Percentiles rank a stretch among this genome's conserved stretches.
Conservation (phyloP, 371 early-diverging fungal genomes). For the Haplosporangium sp. region DNA sequence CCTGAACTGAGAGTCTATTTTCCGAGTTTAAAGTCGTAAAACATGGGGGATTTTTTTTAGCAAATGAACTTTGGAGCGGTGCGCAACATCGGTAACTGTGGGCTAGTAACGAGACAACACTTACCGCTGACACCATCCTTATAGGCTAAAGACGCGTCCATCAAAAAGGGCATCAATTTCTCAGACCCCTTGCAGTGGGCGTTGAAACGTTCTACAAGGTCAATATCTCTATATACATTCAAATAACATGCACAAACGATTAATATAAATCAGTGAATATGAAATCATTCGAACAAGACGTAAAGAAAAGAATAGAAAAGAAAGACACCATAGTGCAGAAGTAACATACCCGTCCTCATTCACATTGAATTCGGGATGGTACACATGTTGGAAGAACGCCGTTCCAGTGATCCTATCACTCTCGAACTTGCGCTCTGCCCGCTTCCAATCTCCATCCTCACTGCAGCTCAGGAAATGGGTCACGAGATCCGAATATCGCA, state of each 20-base stretch:
- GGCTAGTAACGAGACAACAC: background rate
- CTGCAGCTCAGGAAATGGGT: conserved; percentile 59
- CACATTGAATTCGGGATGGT: conserved; percentile 62
- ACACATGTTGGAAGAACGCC: conserved; percentile 59
- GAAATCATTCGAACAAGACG: too few species aligned
- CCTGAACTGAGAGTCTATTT: conserved; percentile 44
- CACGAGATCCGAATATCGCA: conserved; percentile 58
- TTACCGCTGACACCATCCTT: conserved; percentile 53
- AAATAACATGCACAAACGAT: too few species aligned
- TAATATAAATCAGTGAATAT: too few species aligned
- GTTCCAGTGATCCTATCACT: conserved; percentile 52
- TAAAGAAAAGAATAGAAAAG: too few species aligned
- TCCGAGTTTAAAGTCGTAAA: too few species aligned
- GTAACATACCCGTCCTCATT: conserved; percentile 57
- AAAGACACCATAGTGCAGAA: too few species aligned
- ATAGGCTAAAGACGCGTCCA: conserved; percentile 49
- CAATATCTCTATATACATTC: conserved; percentile 53
- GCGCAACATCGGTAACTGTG: too few species aligned
- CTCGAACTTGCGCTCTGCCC: conserved; percentile 55
- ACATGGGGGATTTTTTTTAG: too few species aligned
- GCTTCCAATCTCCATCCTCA: conserved; percentile 58
- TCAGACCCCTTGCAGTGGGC: conserved; percentile 56
- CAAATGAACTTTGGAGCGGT: too few species aligned
- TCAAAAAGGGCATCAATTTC: conserved; percentile 52
- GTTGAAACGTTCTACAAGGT: conserved; percentile 55